These are phyloP conservation scores for Tuber brumale DNA, from an alignment of 495 filamentous ascomycete genomes.

Conservation along the genomic window DNA sequence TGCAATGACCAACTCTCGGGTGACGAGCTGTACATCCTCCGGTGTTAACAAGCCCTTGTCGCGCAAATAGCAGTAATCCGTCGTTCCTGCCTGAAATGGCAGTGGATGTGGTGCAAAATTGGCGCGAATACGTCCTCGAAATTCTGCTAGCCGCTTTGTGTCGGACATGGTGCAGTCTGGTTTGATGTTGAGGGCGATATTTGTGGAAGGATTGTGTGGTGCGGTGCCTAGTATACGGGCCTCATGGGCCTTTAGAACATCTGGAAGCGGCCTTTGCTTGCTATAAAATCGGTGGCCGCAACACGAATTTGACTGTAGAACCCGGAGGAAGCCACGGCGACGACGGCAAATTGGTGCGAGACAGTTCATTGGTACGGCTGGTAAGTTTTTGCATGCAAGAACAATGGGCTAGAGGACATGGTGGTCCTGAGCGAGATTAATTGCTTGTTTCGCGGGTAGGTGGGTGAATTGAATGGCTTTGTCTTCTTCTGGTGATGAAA, in stretches of 20 bases:
- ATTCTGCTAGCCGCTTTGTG: background rate
- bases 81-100: background rate
- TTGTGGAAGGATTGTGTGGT: background rate
- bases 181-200: background rate
- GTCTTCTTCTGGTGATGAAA: no score
- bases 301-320: background rate
- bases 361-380: background rate
- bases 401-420: background rate
- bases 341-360: background rate
- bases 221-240: background rate
- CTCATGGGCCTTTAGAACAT: background rate
- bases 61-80: constrained; percentile 21
- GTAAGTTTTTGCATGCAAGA: background rate
- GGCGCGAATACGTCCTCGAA: background rate
- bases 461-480: background rate
- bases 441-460: background rate
- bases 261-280: background rate
- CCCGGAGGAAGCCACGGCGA: background rate
- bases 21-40: background rate
- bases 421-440: background rate
- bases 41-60: background rate
- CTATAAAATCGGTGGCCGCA: background rate
- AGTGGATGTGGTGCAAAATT: background rate
- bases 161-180: background rate
- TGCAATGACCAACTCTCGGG: constrained; percentile 4